Evolutionary conservation across 2,329 filamentous ascomycete genomes (phyloP).

Genomic region (Fusarium duplospermum): DNA sequence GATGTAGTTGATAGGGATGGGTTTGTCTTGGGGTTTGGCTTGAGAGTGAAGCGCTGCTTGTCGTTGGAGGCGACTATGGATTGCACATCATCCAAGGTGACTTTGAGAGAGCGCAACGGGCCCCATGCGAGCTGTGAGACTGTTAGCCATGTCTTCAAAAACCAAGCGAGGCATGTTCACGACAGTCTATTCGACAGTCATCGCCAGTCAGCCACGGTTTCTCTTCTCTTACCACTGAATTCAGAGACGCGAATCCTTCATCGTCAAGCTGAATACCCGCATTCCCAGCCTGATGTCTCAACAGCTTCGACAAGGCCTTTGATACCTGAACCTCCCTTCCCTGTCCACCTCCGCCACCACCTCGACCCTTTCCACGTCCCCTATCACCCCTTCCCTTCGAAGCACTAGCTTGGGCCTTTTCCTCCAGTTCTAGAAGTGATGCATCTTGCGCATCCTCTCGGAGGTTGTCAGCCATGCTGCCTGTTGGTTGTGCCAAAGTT

Average conservation of each 20-base stretch:
- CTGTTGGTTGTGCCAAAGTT: not conserved
- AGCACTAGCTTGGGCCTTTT: slow-evolving; percentile 36
- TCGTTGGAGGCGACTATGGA: slow-evolving; percentile 78
- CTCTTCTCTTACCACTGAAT: slow-evolving; percentile 68
- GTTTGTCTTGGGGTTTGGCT: slow-evolving; percentile 59
- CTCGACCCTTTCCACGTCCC: slow-evolving; percentile 43
- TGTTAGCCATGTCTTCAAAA: slow-evolving; percentile 6
- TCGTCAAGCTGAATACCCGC: slow-evolving; percentile 68
- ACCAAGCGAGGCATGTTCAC: not conserved
- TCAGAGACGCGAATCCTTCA: slow-evolving; percentile 69
- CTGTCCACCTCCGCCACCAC: slow-evolving; percentile 47
- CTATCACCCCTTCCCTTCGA: slow-evolving; percentile 33
- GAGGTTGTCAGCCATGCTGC: slow-evolving; percentile 32
- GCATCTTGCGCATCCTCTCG: slow-evolving; percentile 10
- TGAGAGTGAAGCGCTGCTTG: slow-evolving; percentile 90
- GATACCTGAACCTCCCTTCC: slow-evolving; percentile 63
- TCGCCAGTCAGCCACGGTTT: not conserved
- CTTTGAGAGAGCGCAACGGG: slow-evolving; percentile 73
- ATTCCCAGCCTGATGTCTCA: slow-evolving; percentile 67
- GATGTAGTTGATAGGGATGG: slow-evolving; percentile 39
- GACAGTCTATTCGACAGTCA: not conserved
- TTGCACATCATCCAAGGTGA: slow-evolving; percentile 80
- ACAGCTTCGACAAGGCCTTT: slow-evolving; percentile 64
- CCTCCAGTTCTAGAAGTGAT: slow-evolving; percentile 39
- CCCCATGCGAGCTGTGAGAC: slow-evolving; percentile 62